These are phyloP conservation scores for Penicillium pulvis DNA, from an alignment of 495 filamentous ascomycete species.

Conservation along the genomic window DNA sequence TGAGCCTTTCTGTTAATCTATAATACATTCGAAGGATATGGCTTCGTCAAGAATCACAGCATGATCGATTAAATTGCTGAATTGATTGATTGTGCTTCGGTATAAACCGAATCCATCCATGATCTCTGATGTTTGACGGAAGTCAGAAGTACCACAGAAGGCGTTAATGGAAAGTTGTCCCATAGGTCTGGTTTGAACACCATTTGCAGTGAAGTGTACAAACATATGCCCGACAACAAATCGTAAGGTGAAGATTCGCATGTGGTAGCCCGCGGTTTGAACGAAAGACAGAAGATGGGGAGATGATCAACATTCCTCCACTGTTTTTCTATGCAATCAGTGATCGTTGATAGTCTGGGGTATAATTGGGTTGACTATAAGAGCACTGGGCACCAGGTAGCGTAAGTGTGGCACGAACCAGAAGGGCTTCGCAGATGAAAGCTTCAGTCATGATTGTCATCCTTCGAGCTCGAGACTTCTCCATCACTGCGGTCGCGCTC, in stretches of 20 bases:
- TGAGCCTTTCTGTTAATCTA: constrained; percentile 1
- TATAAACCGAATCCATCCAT: not conserved
- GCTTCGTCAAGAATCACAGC: not conserved
- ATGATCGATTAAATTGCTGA: not conserved
- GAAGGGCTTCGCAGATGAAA: not conserved
- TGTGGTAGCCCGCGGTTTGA: not conserved
- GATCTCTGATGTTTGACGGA: not conserved
- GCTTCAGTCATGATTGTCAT: not conserved
- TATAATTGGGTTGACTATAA: not conserved
- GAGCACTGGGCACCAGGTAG: not conserved
- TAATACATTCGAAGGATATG: not conserved
- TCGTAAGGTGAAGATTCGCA: not conserved
- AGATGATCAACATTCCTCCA: not conserved
- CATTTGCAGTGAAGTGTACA: not conserved
- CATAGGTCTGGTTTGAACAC: not conserved
- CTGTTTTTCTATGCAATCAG: not conserved
- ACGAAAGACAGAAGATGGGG: not conserved
- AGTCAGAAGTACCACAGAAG: not conserved
- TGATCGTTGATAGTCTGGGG: not conserved
- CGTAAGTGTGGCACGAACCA: not conserved
- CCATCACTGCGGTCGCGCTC: constrained; percentile 23
- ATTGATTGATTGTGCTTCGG: not conserved
- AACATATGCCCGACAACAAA: not conserved
- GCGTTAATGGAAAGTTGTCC: not conserved
- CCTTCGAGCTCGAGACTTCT: not conserved